Evolutionary conservation across 768 basidiomycete genomes (phyloP).

Genomic region (Boletus insuetus): DNA sequence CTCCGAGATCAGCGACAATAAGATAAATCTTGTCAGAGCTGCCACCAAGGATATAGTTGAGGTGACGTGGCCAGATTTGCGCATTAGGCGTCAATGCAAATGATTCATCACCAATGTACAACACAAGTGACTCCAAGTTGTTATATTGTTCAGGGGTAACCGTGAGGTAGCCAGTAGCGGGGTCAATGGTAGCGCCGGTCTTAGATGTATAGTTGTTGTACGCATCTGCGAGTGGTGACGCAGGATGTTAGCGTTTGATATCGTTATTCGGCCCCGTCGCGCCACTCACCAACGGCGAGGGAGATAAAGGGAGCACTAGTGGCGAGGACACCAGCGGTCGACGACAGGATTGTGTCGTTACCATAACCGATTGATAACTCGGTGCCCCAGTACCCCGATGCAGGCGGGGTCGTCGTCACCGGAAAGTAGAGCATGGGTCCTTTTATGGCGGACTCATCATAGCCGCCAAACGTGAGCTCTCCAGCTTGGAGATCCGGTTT

Average conservation of each 20-base stretch:
- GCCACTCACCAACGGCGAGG: constrained; percentile 18
- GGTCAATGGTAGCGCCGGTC: neutral
- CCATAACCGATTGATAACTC: constrained; percentile 31
- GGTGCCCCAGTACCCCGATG: constrained; percentile 31
- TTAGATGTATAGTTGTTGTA: neutral
- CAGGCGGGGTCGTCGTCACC: constrained; percentile 22
- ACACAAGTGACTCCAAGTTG: neutral
- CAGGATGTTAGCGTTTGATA: no score
- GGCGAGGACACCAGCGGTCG: constrained; percentile 33
- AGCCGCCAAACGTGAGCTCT: constrained; percentile 29
- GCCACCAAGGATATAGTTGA: neutral
- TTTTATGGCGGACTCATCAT: constrained; percentile 14
- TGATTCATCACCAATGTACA: neutral
- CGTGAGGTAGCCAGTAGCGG: neutral
- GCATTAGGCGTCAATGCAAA: neutral
- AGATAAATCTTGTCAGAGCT: neutral
- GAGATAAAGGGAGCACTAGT: constrained; percentile 28
- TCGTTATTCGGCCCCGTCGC: no score
- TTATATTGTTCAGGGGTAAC: neutral
- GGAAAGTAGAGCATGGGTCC: constrained; percentile 19
- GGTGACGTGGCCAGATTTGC: neutral
- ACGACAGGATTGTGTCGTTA: constrained; percentile 15
- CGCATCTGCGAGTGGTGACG: neutral
- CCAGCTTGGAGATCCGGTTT: neutral
- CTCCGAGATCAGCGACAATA: neutral